phyloP scores from a whole-genome alignment of 2,329 filamentous ascomycete species.

The Xylaria sp. region DNA sequence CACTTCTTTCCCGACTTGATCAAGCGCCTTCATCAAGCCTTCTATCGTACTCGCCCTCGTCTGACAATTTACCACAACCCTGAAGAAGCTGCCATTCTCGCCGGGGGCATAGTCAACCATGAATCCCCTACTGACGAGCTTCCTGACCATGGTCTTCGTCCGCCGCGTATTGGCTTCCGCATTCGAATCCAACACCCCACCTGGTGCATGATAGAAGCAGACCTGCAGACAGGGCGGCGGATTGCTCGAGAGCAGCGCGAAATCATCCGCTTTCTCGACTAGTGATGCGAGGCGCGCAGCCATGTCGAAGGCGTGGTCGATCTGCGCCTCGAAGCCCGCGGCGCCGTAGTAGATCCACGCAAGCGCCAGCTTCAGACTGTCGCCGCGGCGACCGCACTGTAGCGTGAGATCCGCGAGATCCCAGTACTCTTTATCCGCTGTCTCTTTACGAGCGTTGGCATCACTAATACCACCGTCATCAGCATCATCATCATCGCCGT shows the following conservation, averaged over 20 bases:
- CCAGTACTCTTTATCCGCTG: slow-evolving; percentile 70
- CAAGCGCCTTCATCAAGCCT: slow-evolving; percentile 47
- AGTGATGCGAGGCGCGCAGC: slow-evolving; percentile 75
- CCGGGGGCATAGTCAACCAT: slow-evolving; percentile 73
- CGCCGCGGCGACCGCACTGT: slow-evolving; percentile 89
- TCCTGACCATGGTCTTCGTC: slow-evolving; percentile 61
- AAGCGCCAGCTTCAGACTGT: slow-evolving; percentile 87
- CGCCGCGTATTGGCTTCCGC: slow-evolving; percentile 59
- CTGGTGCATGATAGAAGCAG: slow-evolving; percentile 86
- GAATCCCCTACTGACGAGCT: slow-evolving; percentile 63
- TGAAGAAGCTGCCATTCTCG: slow-evolving; percentile 65
- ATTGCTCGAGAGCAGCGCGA: slow-evolving; percentile 78
- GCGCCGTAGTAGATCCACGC: slow-evolving; percentile 91
- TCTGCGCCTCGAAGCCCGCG: slow-evolving; percentile 74
- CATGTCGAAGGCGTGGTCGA: slow-evolving; percentile 78
- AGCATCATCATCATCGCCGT: slow-evolving; percentile 60
- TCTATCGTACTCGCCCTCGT: slow-evolving; percentile 63
- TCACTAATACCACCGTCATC: slow-evolving; percentile 44
- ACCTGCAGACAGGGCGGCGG: slow-evolving; percentile 92
- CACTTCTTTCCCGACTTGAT: slow-evolving; percentile 45
- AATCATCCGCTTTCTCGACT: slow-evolving; percentile 66
- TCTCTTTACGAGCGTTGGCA: slow-evolving; percentile 3
- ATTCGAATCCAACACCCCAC: slow-evolving; percentile 59
- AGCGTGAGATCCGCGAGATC: slow-evolving; percentile 93
- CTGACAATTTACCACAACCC: slow-evolving; percentile 69